Evolutionary conservation across 2,329 filamentous ascomycete genomes (phyloP), one percentile per base, ranked within the genome.

Genomic region (Penicillium frequentans): DNA sequence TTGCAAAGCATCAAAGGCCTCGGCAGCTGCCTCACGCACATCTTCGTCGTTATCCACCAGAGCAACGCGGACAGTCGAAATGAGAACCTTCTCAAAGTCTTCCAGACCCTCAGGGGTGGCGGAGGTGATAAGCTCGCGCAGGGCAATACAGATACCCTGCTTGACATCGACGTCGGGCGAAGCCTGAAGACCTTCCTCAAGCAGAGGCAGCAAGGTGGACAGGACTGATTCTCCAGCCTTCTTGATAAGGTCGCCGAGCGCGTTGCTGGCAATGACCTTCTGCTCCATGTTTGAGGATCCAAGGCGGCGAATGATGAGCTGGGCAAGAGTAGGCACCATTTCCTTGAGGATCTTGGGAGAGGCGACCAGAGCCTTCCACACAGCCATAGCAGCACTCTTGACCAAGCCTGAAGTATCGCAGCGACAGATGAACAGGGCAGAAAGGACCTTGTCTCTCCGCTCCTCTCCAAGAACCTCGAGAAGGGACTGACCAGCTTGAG

Each of bases 221-320:
- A 99, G 82, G 56, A 99, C 93, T 55, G 91, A 90, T 73, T 99
- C 95, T 60, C 96, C 95, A 69, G 95, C 93, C 77, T 96, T 97
- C 69, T 95, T 89, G 70, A 99, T 98, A 64, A 99, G 86, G 73
- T 99, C 95, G 70, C 95, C 95, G 55, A 99, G 83, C 49, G 95
- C 92, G 74, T 98, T 98, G 73, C 93, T 93, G 64, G 96, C 95
- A 81, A 99, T 99, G 66, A 96, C 90, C 81, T 97, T 98, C 76
- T 99, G 95, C 75, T 99, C 95, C 88, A 96, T 93, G 71, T 97
- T 98, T 46, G 93, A 90, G 73, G 93, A 98, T 60, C 92, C 95
- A 65, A 99, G 84, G 49, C 95, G 90, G 58, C 91, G 87, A 72
- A 99, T 98, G 67, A 99, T 89, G 62, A 99, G 86, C 73, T 97